phyloP scores from a whole-genome alignment of 2,329 filamentous ascomycete species.

The Pseudopyricularia cyperi region DNA sequence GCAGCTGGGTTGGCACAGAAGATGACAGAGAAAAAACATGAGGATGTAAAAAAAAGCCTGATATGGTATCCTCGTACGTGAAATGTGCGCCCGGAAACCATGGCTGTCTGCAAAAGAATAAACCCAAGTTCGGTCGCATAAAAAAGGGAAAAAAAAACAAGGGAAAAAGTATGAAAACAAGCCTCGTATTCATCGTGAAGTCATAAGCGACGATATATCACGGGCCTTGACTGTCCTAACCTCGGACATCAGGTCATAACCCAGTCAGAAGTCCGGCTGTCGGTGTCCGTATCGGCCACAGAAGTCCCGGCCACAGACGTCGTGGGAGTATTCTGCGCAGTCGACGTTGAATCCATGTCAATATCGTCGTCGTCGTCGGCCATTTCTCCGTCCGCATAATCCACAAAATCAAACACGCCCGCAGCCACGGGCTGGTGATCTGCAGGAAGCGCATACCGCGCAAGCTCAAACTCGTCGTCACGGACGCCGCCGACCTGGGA shows the following conservation, averaged over 20 bases:
- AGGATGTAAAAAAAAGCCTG: no score
- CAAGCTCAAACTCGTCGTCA: conserved; percentile 17
- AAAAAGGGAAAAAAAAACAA: no score
- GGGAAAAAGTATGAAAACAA: no score
- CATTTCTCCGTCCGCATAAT: background rate
- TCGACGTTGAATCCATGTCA: background rate
- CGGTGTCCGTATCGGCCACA: conserved; percentile 6
- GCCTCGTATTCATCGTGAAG: no score
- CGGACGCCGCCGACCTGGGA: conserved; percentile 13
- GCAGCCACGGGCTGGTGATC: conserved; percentile 12
- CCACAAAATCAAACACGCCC: conserved; percentile 9
- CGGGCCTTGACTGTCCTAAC: no score
- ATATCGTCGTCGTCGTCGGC: background rate
- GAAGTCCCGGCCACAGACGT: conserved; percentile 1
- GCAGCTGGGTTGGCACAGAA: no score
- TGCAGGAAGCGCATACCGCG: conserved; percentile 18
- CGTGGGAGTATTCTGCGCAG: background rate
- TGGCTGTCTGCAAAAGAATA: background rate
- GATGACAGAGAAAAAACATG: no score
- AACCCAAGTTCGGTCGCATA: background rate
- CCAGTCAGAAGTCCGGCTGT: conserved; percentile 6
- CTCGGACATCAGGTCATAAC: background rate
- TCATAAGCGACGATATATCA: no score
- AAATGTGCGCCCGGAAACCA: no score
- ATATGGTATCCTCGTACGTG: no score